Percentiles rank a stretch among this genome's conserved stretches.
Evolutionary conservation across 306 rosid species (phyloP).

Genomic region (Chamaecrista fasciculata): DNA sequence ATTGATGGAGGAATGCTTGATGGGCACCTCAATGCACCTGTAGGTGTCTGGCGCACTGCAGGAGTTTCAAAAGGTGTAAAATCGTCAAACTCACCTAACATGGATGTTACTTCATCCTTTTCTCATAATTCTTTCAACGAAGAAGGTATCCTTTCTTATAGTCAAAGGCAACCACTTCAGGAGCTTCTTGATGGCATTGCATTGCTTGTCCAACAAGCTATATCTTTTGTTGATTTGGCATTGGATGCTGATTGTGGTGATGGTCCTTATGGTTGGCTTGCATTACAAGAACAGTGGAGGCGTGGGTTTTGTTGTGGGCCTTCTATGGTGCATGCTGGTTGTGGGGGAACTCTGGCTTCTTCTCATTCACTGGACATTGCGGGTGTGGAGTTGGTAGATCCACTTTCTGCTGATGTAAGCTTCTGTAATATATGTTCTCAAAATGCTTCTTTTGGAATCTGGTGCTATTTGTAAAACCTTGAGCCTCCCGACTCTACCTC

Average conservation of each 20-base stretch:
- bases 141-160: constrained; percentile 80
- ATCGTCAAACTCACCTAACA: constrained; percentile 65
- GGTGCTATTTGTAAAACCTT: not conserved
- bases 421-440: constrained; percentile 12
- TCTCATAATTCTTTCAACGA: constrained; percentile 80
- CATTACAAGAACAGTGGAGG: constrained; percentile 96
- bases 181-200: constrained; percentile 93
- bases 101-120: constrained; percentile 77
- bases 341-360: constrained; percentile 96
- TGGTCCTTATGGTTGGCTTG: constrained; percentile 98
- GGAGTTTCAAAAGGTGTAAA: constrained; percentile 74
- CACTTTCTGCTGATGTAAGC: constrained; percentile 92
- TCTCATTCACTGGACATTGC: constrained; percentile 98
- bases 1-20: constrained; percentile 80
- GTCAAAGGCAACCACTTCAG: constrained; percentile 93
- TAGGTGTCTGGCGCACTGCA: constrained; percentile 95
- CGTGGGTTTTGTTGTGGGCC: constrained; percentile 98
- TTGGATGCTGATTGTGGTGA: constrained; percentile 91
- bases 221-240: constrained; percentile 88
- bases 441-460: constrained; percentile 24
- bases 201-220: constrained; percentile 92
- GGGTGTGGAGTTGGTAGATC: constrained; percentile 96
- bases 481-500: not conserved
- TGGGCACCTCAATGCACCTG: constrained; percentile 87
- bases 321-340: constrained; percentile 93